Conservation (phyloP, 257 asterid species). For the Schizonepeta tenuifolia region DNA sequence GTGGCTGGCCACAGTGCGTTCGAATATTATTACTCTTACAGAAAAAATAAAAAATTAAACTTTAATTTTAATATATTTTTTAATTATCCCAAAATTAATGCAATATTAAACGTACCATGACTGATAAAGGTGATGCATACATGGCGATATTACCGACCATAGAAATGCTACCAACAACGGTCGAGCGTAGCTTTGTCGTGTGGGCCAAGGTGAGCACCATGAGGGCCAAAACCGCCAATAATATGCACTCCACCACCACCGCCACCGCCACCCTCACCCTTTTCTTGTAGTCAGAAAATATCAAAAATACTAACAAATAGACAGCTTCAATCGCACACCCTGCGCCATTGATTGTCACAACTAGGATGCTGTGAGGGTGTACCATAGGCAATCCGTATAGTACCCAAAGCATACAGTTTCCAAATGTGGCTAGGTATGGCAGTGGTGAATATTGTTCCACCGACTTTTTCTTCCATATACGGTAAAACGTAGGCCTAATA, state of each 20-base stretch:
- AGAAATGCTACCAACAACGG: slow-evolving; percentile 68
- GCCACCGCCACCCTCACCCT: slow-evolving; percentile 44
- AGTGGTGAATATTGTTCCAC: slow-evolving; percentile 79
- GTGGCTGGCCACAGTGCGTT: too few relatives aligned
- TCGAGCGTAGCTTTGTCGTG: slow-evolving; percentile 57
- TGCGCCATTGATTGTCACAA: slow-evolving; percentile 74
- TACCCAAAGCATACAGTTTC: slow-evolving; percentile 84
- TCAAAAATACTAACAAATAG: slow-evolving; percentile 49
- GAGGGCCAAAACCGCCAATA: slow-evolving; percentile 52
- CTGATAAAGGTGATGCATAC: slow-evolving; percentile 83
- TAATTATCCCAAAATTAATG: too few relatives aligned
- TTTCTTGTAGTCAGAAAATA: slow-evolving; percentile 52
- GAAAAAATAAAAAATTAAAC: too few relatives aligned
- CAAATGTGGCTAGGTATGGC: slow-evolving; percentile 77
- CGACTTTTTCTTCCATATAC: slow-evolving; percentile 65
- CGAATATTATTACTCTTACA: too few relatives aligned
- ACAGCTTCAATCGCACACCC: slow-evolving; percentile 65
- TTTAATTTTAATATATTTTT: too few relatives aligned
- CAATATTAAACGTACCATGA: slow-evolving; percentile 53
- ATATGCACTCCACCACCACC: slow-evolving; percentile 48
- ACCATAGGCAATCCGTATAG: slow-evolving; percentile 81
- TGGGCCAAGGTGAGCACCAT: slow-evolving; percentile 56
- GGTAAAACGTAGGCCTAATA: slow-evolving; percentile 67
- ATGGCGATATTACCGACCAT: slow-evolving; percentile 74
- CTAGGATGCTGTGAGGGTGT: slow-evolving; percentile 74